Conservation (phyloP, 1,284 basidiomycete genomes). For the Rhodotorula sp. region DNA sequence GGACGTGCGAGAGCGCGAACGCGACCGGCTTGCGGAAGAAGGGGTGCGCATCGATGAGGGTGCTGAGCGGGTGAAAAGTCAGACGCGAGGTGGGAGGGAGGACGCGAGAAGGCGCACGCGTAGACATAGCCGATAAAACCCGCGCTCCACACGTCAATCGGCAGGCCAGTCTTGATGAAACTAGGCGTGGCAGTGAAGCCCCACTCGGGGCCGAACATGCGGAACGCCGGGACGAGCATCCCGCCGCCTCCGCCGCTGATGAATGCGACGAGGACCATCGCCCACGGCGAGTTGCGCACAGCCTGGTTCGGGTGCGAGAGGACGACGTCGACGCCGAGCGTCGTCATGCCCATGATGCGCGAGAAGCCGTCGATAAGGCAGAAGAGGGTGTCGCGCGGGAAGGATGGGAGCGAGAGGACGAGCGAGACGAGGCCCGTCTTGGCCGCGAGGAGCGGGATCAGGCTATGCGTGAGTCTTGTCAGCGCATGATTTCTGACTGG, state of each 20-base stretch:
- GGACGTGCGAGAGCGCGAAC: conserved; percentile 25
- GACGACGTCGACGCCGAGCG: conserved; percentile 43
- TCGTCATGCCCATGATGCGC: conserved; percentile 43
- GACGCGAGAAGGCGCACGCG: conserved; percentile 23
- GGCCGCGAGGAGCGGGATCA: conserved; percentile 37
- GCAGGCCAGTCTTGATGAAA: conserved; percentile 33
- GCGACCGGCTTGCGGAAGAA: conserved; percentile 38
- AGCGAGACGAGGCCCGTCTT: conserved; percentile 26
- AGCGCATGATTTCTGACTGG: background rate
- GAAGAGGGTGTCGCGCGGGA: conserved; percentile 41
- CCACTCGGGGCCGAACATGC: conserved; percentile 39
- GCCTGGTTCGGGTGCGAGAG: conserved; percentile 39
- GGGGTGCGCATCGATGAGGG: conserved; percentile 43
- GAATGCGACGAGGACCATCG: conserved; percentile 40
- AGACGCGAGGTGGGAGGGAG: background rate
- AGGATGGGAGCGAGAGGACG: conserved; percentile 34
- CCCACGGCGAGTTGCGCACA: conserved; percentile 38
- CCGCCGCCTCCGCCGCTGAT: conserved; percentile 40
- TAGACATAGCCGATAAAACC: conserved; percentile 42
- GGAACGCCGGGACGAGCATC: conserved; percentile 38
- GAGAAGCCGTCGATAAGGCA: conserved; percentile 42
- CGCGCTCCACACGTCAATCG: conserved; percentile 42
- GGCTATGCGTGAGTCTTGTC: conserved; percentile 1
- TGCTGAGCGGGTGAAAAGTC: conserved; percentile 3
- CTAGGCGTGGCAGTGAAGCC: conserved; percentile 33